These are phyloP conservation scores for Skeletonema menzelii DNA, from an alignment of 108 stramenopile genomes.

Conservation along the genomic window DNA sequence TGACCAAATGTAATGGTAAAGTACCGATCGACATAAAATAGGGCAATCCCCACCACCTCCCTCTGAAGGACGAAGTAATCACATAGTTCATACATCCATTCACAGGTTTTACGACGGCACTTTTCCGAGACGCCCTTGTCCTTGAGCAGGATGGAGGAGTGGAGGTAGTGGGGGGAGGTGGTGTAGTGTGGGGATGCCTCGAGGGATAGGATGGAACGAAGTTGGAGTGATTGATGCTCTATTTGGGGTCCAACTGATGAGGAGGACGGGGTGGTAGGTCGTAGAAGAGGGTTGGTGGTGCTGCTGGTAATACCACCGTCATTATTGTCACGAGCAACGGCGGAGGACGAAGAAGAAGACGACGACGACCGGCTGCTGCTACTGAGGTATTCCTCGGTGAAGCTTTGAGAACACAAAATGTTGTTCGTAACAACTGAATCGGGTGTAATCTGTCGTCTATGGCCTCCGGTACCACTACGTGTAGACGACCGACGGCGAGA, in stretches of 20 bases:
- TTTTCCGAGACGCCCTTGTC: constrained; percentile 44
- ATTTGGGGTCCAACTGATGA: background rate
- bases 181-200: constrained; percentile 18
- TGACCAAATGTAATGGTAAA: constrained; percentile 24
- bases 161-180: constrained; percentile 36
- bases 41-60: constrained; percentile 68
- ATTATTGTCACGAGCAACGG: background rate
- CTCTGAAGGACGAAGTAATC: constrained; percentile 81
- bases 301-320: background rate
- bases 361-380: too few relatives aligned
- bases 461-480: background rate
- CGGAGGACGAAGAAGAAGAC: background rate
- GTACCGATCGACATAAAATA: constrained; percentile 78
- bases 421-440: constrained; percentile 27
- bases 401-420: background rate
- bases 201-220: constrained; percentile 10
- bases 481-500: background rate
- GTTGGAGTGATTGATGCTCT: background rate
- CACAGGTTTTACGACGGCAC: constrained; percentile 77
- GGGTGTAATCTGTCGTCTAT: constrained; percentile 16
- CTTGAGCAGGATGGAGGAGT: constrained; percentile 20
- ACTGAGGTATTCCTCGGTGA: background rate
- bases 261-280: background rate
- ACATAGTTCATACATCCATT: constrained; percentile 84
- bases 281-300: background rate